These are phyloP conservation scores for Actinomucor elegans DNA, from an alignment of 371 early-diverging fungal genomes.

Conservation along the genomic window DNA sequence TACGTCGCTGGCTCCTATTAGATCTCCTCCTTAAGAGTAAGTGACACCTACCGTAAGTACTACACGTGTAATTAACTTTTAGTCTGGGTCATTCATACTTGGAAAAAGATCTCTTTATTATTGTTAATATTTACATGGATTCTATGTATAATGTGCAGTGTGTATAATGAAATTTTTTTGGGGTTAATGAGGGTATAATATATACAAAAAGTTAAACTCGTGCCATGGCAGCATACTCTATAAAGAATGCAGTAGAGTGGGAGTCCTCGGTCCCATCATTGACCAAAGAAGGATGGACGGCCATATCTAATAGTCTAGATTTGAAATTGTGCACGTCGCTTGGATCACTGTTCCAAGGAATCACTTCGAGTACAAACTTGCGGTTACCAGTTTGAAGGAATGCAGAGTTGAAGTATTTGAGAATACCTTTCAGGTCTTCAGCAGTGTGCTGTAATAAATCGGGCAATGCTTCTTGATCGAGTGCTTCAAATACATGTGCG, in stretches of 20 bases:
- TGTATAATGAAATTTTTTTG: neutral
- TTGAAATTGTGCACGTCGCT: slow-evolving; percentile 17
- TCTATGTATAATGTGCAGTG: neutral
- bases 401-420: slow-evolving; percentile 38
- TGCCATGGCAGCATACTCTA: slow-evolving; percentile 26
- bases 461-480: slow-evolving; percentile 32
- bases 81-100: slow-evolving; percentile 1
- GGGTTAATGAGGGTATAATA: slow-evolving; percentile 2
- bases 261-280: slow-evolving; percentile 7
- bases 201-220: slow-evolving; percentile 13
- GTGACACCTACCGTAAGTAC: neutral
- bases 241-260: slow-evolving; percentile 27
- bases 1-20: neutral
- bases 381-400: slow-evolving; percentile 26
- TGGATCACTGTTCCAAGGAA: slow-evolving; percentile 32
- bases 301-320: slow-evolving; percentile 23
- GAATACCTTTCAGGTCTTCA: slow-evolving; percentile 30
- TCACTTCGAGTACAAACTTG: slow-evolving; percentile 27
- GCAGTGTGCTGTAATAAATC: slow-evolving; percentile 35
- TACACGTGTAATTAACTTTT: neutral
- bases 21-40: neutral
- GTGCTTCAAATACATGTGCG: slow-evolving; percentile 21
- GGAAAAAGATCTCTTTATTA: too few relatives aligned
- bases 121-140: neutral
- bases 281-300: slow-evolving; percentile 14